Evolutionary conservation across 2,329 filamentous ascomycete species (phyloP).

Genomic region (Monilinia vaccinii-corymbosi): DNA sequence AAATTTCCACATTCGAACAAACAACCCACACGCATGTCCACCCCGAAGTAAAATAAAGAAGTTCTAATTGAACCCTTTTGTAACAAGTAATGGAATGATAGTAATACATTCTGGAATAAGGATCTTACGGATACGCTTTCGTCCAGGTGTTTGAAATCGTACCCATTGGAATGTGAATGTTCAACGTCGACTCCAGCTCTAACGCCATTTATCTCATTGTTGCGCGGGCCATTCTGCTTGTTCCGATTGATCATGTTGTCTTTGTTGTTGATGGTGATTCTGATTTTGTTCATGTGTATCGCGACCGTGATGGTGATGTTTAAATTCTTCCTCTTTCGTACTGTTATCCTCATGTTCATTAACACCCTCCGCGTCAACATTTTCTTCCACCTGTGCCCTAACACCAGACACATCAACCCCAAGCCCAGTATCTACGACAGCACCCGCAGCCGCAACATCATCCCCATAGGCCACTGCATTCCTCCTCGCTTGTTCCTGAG

Average conservation of each 20-base stretch:
- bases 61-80: background rate
- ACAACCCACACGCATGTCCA: background rate
- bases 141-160: slow-evolving; percentile 5
- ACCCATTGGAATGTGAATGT: background rate
- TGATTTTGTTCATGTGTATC: background rate
- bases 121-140: slow-evolving; percentile 7
- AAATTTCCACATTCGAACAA: background rate
- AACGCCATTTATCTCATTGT: background rate
- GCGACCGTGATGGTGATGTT: background rate
- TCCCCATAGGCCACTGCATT: background rate
- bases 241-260: background rate
- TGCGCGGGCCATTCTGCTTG: background rate
- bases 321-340: background rate
- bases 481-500: slow-evolving; percentile 6
- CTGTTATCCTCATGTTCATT: background rate
- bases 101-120: background rate
- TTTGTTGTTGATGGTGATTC: background rate
- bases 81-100: background rate
- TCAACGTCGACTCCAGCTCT: background rate
- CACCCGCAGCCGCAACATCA: background rate
- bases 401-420: background rate
- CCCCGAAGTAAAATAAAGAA: background rate
- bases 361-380: background rate
- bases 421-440: background rate
- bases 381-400: background rate